These are phyloP conservation scores for Colletotrichum sp. DNA, from an alignment of 2,329 filamentous ascomycete species.

Conservation along the genomic window DNA sequence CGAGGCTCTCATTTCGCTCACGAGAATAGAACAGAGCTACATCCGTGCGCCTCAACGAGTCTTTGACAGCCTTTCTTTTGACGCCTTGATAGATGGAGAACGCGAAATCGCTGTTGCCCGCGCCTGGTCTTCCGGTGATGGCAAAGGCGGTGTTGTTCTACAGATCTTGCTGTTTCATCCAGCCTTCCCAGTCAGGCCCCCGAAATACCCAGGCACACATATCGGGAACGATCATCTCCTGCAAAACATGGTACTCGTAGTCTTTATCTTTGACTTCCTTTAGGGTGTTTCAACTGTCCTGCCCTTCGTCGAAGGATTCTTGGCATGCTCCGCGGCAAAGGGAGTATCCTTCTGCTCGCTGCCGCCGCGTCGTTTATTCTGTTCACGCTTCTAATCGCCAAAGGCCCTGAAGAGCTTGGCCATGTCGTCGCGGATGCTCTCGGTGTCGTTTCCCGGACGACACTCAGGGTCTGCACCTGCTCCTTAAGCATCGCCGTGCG, in stretches of 20 bases:
- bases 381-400: slow-evolving; percentile 17
- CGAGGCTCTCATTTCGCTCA: slow-evolving; percentile 32
- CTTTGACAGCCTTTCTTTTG: not conserved
- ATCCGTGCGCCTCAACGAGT: slow-evolving; percentile 23
- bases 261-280: slow-evolving; percentile 24
- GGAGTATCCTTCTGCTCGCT: slow-evolving; percentile 6
- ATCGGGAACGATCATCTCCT: slow-evolving; percentile 31
- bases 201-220: slow-evolving; percentile 35
- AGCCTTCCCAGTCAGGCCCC: slow-evolving; percentile 31
- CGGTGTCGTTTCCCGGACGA: slow-evolving; percentile 31
- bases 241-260: slow-evolving; percentile 29
- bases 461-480: slow-evolving; percentile 28
- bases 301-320: slow-evolving; percentile 24
- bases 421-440: slow-evolving; percentile 30
- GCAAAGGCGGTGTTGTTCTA: slow-evolving; percentile 26
- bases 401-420: slow-evolving; percentile 30
- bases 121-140: slow-evolving; percentile 32
- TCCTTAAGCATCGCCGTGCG: slow-evolving; percentile 29
- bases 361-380: not conserved
- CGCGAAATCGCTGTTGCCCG: slow-evolving; percentile 37
- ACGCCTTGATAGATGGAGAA: slow-evolving; percentile 26
- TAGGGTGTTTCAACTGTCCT: slow-evolving; percentile 29
- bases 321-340: slow-evolving; percentile 17
- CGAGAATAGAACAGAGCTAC: slow-evolving; percentile 41
- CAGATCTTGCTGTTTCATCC: slow-evolving; percentile 20